A percentile compares a stretch with the other conserved stretches of the same genome.
phyloP scores from a whole-genome alignment of 2,329 filamentous ascomycete genomes.

The Xylariaceae sp. region DNA sequence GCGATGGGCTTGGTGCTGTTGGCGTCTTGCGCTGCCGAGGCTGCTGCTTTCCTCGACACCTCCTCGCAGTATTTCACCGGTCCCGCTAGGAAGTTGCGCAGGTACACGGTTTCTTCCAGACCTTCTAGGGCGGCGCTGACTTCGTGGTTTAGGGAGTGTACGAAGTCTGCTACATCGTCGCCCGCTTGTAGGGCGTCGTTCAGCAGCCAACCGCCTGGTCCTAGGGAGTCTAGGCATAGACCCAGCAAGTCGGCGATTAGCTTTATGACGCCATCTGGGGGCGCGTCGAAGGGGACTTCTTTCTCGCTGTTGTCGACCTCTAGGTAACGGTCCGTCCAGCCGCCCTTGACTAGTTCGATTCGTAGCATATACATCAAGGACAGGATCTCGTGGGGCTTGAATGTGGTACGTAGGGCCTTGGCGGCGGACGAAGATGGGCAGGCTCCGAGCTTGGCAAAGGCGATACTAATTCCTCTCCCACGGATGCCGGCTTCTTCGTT shows the following conservation, averaged over 20 bases:
- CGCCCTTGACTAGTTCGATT: constrained; percentile 67
- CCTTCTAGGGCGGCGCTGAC: constrained; percentile 68
- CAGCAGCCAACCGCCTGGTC: constrained; percentile 68
- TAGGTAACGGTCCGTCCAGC: constrained; percentile 70
- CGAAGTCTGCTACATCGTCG: constrained; percentile 58
- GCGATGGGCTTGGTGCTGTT: constrained; percentile 43
- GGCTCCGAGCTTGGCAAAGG: constrained; percentile 64
- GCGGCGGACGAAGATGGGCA: constrained; percentile 60
- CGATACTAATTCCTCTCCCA: constrained; percentile 60
- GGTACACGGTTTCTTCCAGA: constrained; percentile 62
- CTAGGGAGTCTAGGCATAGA: constrained; percentile 71
- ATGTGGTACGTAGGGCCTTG: constrained; percentile 57
- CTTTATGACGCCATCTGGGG: constrained; percentile 64
- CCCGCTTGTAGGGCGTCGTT: constrained; percentile 53
- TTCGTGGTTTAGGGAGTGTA: constrained; percentile 63
- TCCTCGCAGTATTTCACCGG: constrained; percentile 57
- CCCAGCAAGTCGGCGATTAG: constrained; percentile 69
- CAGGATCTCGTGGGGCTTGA: constrained; percentile 64
- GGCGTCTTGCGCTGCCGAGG: constrained; percentile 16
- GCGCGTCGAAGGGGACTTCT: constrained; percentile 44
- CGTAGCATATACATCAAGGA: constrained; percentile 69
- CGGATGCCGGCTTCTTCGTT: constrained; percentile 60
- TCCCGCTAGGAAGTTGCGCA: constrained; percentile 62
- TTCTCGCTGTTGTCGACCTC: constrained; percentile 50
- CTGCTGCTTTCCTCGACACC: constrained; percentile 27